Conservation (phyloP, 1,284 basidiomycete genomes). For the Paramarasmius palmivorus region DNA sequence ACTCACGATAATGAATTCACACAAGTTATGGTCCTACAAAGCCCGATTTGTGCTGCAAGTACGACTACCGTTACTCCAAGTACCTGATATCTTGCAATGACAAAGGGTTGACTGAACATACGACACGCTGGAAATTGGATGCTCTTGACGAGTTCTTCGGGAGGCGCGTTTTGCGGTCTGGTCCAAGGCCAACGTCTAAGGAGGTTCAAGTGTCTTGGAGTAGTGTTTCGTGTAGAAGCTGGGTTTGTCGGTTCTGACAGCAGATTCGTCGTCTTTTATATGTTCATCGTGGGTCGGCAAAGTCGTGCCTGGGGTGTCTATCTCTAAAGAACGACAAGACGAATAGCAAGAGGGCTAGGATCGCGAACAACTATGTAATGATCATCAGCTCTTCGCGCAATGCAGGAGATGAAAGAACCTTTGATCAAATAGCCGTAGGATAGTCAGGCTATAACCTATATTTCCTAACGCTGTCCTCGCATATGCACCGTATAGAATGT, state of each 20-base stretch:
- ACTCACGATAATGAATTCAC: too few species aligned
- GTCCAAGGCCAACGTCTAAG: not conserved
- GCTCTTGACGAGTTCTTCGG: conserved; percentile 39
- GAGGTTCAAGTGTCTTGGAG: conserved; percentile 4
- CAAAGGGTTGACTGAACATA: conserved; percentile 73
- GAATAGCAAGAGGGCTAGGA: conserved; percentile 64
- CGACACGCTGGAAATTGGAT: conserved; percentile 61
- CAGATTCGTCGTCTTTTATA: not conserved
- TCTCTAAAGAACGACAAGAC: conserved; percentile 61
- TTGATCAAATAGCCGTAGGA: conserved; percentile 75
- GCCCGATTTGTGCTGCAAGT: conserved; percentile 59
- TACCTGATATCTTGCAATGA: conserved; percentile 79
- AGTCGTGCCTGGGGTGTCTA: conserved; percentile 71
- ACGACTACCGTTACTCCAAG: conserved; percentile 63
- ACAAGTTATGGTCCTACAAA: too few species aligned
- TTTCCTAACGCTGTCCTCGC: conserved; percentile 74
- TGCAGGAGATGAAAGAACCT: conserved; percentile 46
- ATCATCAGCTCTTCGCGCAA: not conserved
- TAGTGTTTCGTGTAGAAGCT: not conserved
- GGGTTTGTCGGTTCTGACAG: not conserved
- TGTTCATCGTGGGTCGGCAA: conserved; percentile 52
- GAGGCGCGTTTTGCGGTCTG: not conserved
- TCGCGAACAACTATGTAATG: conserved; percentile 64
- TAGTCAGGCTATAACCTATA: conserved; percentile 72
- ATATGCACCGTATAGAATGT: conserved; percentile 85